phyloP scores from a whole-genome alignment of 2,329 filamentous ascomycete genomes.

The Aspergillus unguis region DNA sequence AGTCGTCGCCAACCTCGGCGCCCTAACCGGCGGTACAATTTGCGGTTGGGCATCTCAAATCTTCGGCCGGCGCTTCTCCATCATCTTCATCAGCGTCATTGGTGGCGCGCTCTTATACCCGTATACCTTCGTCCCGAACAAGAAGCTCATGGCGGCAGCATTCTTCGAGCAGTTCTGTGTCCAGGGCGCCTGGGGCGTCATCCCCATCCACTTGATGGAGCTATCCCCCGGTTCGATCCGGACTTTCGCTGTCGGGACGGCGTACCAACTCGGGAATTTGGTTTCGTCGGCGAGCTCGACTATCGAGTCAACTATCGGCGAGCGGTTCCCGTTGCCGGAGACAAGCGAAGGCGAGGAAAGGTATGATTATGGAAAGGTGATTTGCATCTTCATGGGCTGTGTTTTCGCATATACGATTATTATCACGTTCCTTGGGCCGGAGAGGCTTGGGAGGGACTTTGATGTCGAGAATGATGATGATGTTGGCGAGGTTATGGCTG shows the following conservation, averaged over 20 bases:
- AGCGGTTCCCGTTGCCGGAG: constrained; percentile 67
- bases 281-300: constrained; percentile 63
- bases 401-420: constrained; percentile 65
- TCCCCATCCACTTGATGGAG: constrained; percentile 68
- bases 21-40: constrained; percentile 64
- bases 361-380: constrained; percentile 77
- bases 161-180: constrained; percentile 83
- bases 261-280: constrained; percentile 63
- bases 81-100: constrained; percentile 60
- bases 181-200: constrained; percentile 72
- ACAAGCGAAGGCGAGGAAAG: constrained; percentile 49
- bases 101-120: constrained; percentile 80
- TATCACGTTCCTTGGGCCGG: constrained; percentile 47
- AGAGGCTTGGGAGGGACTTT: constrained; percentile 47
- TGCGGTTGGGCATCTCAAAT: constrained; percentile 68
- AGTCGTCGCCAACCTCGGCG: constrained; percentile 69
- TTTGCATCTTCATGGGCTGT: constrained; percentile 87
- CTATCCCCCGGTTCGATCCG: constrained; percentile 59
- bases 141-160: constrained; percentile 69
- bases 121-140: constrained; percentile 55
- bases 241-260: constrained; percentile 61
- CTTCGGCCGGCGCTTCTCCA: constrained; percentile 65
- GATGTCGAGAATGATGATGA: constrained; percentile 48
- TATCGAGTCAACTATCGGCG: constrained; percentile 72
- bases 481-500: constrained; percentile 43